Conservation (phyloP, 129 eudicot genomes). For the carrot (Daucus carota) region DNA sequence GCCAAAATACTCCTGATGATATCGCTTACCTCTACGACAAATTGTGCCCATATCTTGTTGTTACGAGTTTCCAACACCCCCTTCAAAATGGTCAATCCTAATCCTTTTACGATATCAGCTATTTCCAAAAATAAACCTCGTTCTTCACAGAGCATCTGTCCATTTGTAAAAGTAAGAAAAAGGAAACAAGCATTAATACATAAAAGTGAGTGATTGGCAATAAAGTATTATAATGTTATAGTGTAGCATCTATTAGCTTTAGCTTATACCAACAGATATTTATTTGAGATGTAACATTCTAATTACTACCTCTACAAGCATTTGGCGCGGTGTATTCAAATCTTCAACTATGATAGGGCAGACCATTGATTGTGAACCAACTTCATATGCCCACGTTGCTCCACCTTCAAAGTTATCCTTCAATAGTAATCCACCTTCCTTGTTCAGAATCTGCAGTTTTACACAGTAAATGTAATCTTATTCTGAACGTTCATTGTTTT, state of each 20-base stretch:
- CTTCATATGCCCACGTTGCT: conserved; percentile 95
- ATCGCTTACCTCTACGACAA: neutral
- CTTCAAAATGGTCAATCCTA: neutral
- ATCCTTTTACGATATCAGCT: neutral
- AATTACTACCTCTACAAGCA: conserved; percentile 78
- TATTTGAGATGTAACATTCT: neutral
- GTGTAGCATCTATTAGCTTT: neutral
- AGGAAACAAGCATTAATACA: neutral
- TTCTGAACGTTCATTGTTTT: neutral
- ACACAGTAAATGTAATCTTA: conserved; percentile 1
- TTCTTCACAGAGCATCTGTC: conserved; percentile 9
- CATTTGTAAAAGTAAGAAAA: neutral
- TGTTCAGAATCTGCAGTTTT: conserved; percentile 50
- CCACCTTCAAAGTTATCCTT: conserved; percentile 83
- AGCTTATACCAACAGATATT: neutral
- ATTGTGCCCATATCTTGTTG: neutral
- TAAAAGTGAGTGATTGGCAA: neutral
- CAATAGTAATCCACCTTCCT: conserved; percentile 67
- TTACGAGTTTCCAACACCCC: conserved; percentile 2
- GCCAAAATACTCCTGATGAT: too few species aligned
- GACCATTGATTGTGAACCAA: conserved; percentile 84
- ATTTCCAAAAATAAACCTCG: neutral
- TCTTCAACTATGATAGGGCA: conserved; percentile 96
- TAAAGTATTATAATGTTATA: neutral
- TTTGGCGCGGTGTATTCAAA: conserved; percentile 79